phyloP scores from a whole-genome alignment of 208 protist species.

The Acanthamoeba quina region DNA sequence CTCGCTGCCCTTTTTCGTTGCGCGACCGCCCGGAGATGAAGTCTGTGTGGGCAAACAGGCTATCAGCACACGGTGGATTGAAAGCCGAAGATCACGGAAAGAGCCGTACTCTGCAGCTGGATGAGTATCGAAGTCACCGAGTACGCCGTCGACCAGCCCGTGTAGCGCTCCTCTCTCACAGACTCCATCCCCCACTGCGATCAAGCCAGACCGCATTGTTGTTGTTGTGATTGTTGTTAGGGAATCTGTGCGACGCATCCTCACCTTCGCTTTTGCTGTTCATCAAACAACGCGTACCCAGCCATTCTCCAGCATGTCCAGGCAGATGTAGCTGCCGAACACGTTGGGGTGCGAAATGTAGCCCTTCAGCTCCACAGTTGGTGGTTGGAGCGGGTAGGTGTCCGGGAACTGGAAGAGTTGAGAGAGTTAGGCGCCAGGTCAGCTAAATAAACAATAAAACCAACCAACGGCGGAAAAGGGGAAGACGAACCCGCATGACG shows the following conservation, averaged over 20 bases:
- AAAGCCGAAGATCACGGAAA: neutral
- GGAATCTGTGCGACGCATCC: neutral
- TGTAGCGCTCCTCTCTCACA: neutral
- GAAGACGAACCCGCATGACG: neutral
- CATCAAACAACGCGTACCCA: neutral
- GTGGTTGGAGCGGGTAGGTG: constrained; percentile 19
- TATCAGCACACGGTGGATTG: neutral
- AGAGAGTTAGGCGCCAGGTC: neutral
- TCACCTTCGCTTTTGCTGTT: too few species aligned
- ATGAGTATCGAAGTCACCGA: constrained; percentile 40
- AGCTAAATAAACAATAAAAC: neutral
- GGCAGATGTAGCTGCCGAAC: constrained; percentile 15
- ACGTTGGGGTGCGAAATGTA: constrained; percentile 29
- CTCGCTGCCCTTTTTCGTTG: too few species aligned
- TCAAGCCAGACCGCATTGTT: neutral
- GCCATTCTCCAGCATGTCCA: constrained; percentile 24
- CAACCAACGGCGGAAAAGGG: neutral
- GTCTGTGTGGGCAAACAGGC: neutral
- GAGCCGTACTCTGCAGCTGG: constrained; percentile 32
- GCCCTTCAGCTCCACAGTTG: neutral
- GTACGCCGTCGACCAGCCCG: constrained; percentile 49
- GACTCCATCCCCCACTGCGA: neutral
- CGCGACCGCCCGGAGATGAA: neutral
- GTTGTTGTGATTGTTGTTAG: too few species aligned
- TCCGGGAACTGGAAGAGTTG: neutral